Base-by-base conservation (phyloP, 2,329 filamentous ascomycete species). In the Talaromyces marneffei region DNA sequence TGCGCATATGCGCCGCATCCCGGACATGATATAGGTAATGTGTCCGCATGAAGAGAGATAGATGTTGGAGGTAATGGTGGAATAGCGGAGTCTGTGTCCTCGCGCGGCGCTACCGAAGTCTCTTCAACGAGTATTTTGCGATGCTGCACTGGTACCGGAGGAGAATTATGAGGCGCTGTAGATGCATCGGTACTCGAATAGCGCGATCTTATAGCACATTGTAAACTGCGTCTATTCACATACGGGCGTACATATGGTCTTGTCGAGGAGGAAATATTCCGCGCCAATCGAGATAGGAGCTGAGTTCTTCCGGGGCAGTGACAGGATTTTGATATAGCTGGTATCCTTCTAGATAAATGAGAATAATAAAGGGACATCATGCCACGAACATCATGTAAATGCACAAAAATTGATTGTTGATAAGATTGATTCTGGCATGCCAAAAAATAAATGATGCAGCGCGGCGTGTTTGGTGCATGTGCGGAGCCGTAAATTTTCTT, bases 1-100 rank as follows among this genome's bases (percentile, higher is more conserved):
- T 87, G 85, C 35, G 82, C 79, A 37, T 82, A 80, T 29, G 85
- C 85, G 59, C 85, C 85, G 65, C 85, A 88, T 66, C 85, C 85
- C 31, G 85, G 85, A 69, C 85, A 87, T 25, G 80, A 78, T 6
- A 78, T 60, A 0, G 83, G 83, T 12, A 86, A 69, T 6, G 63
- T 37, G 18, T 69, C 64, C 5, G 64, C 62, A n/a, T 65, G 9
- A 2, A 63, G 46, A 4, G 62, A 37, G 12, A 52, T 23, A 9
- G 58, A 44, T n/a, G 66, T 64, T n/a, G 56, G 16, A n/a, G 65
- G 33, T 33, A 66, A 61, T 39, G 59, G 56, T 7, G 62, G 55
- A 16, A 48, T 39, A 4, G 62, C 59, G n/a, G 35, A 44, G 35
- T 44, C 27, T 18, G 53, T 27, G 4, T 37, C 37, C 37, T 44